phyloP scores from a whole-genome alignment of 1,139 yeast species.

The Barnettozyma hawaiiensis region DNA sequence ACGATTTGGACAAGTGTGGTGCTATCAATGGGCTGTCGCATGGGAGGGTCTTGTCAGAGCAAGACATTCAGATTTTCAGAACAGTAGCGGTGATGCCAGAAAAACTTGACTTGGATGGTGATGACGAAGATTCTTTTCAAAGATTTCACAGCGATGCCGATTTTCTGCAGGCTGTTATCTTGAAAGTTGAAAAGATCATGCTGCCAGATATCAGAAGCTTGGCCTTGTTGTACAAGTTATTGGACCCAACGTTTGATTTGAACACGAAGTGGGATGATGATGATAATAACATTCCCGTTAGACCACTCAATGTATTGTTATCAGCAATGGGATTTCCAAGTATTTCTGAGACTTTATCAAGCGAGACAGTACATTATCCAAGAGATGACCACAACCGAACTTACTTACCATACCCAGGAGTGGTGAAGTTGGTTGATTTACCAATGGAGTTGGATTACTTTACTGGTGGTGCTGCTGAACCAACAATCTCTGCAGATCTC shows the following conservation, averaged over 20 bases:
- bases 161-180: slow-evolving; percentile 9
- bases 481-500: slow-evolving; percentile 4
- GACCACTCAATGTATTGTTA: slow-evolving; percentile 10
- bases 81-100: neutral
- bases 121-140: neutral
- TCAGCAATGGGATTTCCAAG: slow-evolving; percentile 6
- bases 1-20: neutral
- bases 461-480: slow-evolving; percentile 44
- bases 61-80: neutral
- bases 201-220: slow-evolving; percentile 17
- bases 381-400: neutral
- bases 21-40: neutral
- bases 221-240: slow-evolving; percentile 18
- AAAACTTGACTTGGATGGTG: neutral
- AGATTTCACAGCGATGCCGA: slow-evolving; percentile 9
- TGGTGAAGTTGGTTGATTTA: slow-evolving; percentile 53
- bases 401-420: slow-evolving; percentile 62
- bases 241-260: slow-evolving; percentile 17
- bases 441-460: slow-evolving; percentile 67
- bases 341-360: neutral
- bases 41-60: neutral
- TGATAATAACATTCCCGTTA: neutral
- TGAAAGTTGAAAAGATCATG: slow-evolving; percentile 10
- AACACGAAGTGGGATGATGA: neutral
- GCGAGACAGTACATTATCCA: neutral